Evolutionary conservation across 441 rosid genomes (phyloP).

Genomic region (Hura crepitans): DNA sequence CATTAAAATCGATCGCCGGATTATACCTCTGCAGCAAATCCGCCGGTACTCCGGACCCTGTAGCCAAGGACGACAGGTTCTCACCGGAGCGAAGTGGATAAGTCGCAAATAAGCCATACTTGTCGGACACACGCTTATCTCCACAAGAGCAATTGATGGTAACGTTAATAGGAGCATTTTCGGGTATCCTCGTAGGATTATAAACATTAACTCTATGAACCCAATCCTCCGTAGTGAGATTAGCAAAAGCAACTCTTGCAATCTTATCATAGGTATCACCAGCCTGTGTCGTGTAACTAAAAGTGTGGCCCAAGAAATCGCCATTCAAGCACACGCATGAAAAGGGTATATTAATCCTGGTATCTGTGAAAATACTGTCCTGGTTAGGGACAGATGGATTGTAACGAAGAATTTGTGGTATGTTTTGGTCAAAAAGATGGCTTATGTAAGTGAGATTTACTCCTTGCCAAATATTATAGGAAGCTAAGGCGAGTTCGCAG

Average conservation of each 20-base stretch:
- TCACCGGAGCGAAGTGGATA: conserved; percentile 46
- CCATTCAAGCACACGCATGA: conserved; percentile 41
- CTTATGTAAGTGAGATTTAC: conserved; percentile 37
- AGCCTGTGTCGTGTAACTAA: conserved; percentile 24
- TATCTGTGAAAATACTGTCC: conserved; percentile 19
- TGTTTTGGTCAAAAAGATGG: conserved; percentile 11
- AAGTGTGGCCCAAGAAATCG: conserved; percentile 39
- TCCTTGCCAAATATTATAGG: conserved; percentile 41
- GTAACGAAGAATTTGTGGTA: conserved; percentile 30
- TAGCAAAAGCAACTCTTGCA: conserved; percentile 32
- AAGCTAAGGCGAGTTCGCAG: conserved; percentile 46
- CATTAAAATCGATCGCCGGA: conserved; percentile 35
- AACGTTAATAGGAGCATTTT: conserved; percentile 33
- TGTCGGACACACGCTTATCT: conserved; percentile 32
- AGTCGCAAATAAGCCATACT: conserved; percentile 47
- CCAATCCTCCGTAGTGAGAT: conserved; percentile 39
- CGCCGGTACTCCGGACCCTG: conserved; percentile 22
- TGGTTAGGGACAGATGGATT: conserved; percentile 29
- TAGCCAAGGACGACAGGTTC: conserved; percentile 29
- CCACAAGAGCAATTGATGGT: conserved; percentile 66
- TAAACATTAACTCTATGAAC: conserved; percentile 32
- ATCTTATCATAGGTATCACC: conserved; percentile 37
- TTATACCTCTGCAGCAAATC: conserved; percentile 38
- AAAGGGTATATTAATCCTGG: conserved; percentile 47
- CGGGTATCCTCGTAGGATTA: conserved; percentile 30